Evolutionary conservation across 192 early-diverging fungal genomes (phyloP).

Genomic region (Entomortierella chlamydospora): DNA sequence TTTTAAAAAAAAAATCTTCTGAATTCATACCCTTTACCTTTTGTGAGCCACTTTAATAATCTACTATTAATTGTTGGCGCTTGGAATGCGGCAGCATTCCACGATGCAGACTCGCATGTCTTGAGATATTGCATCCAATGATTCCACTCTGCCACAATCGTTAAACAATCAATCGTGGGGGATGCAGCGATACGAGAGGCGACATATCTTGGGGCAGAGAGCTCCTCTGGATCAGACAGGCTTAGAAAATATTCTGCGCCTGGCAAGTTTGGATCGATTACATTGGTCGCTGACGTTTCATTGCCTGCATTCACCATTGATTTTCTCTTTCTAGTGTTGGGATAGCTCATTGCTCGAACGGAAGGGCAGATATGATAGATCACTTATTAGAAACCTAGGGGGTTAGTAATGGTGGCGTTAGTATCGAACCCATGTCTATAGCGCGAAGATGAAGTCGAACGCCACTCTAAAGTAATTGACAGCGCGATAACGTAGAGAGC

Average conservation of each 20-base stretch:
- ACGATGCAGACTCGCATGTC: too few relatives aligned
- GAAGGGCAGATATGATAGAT: too few relatives aligned
- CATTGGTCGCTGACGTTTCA: background rate
- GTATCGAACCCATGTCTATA: background rate
- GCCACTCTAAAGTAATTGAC: background rate
- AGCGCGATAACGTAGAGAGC: background rate
- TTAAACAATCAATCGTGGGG: background rate
- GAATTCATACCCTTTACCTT: background rate
- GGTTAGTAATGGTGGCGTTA: background rate
- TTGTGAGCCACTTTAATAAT: background rate
- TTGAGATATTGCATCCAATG: background rate
- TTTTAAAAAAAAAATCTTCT: too few relatives aligned
- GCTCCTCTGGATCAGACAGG: background rate
- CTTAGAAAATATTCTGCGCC: conserved; percentile 3
- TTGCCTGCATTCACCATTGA: background rate
- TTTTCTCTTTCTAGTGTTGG: too few relatives aligned
- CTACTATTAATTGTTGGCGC: too few relatives aligned
- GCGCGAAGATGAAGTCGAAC: background rate
- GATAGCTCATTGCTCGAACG: too few relatives aligned
- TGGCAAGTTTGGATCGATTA: background rate
- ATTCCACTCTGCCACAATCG: background rate
- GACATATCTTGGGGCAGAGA: background rate
- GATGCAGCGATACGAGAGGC: background rate
- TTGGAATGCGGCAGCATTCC: too few relatives aligned
- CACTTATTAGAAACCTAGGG: background rate